These are phyloP conservation scores for Erigeron philadelphicus DNA, from an alignment of 140 eudicot species.

Conservation along the genomic window DNA sequence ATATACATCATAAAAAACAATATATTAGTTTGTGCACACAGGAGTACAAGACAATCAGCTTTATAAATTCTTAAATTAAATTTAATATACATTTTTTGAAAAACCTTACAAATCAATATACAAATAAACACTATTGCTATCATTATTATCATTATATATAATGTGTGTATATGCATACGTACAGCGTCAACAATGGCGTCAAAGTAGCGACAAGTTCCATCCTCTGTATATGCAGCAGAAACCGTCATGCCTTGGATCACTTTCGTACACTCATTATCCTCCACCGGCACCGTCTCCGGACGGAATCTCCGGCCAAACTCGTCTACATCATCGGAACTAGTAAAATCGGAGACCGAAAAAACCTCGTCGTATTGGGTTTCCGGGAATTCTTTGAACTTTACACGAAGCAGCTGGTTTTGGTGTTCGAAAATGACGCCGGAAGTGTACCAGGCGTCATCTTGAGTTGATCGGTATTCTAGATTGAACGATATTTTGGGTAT, in stretches of 20 bases:
- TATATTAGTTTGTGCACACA: no score
- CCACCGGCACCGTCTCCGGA: constrained; percentile 36
- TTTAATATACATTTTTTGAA: no score
- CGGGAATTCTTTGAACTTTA: constrained; percentile 32
- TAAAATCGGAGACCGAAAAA: constrained; percentile 30
- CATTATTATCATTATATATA: neutral
- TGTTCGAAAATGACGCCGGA: constrained; percentile 29
- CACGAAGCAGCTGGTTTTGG: constrained; percentile 31
- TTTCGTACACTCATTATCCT: constrained; percentile 43
- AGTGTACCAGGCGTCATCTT: constrained; percentile 67
- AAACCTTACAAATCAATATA: no score
- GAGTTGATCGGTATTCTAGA: constrained; percentile 40
- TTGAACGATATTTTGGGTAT: constrained; percentile 24
- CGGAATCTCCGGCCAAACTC: constrained; percentile 40
- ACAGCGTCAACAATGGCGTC: constrained; percentile 68
- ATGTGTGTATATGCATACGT: constrained; percentile 13
- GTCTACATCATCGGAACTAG: constrained; percentile 25
- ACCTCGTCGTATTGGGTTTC: constrained; percentile 18
- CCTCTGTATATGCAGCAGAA: constrained; percentile 36
- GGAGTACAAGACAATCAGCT: no score
- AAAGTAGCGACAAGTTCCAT: constrained; percentile 40
- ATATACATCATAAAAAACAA: no score
- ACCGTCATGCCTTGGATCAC: constrained; percentile 37
- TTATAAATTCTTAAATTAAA: no score
- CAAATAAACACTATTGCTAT: no score